A percentile compares a stretch with the other conserved stretches of the same genome.
phyloP scores from a whole-genome alignment of 177 flowering plant genomes.

The Vitis hybrid region DNA sequence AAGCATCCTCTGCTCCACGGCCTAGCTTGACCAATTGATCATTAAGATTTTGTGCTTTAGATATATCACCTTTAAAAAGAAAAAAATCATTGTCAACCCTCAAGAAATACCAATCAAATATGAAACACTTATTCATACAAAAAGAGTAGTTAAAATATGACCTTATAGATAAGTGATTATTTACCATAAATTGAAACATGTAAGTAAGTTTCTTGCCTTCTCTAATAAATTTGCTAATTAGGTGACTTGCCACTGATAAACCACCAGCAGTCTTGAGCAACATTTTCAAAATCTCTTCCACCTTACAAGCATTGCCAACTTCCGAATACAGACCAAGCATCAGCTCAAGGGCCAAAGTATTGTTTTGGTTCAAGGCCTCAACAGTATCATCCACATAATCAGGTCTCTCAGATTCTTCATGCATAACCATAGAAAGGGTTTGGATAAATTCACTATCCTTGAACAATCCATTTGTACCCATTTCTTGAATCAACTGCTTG shows the following conservation, averaged over 20 bases:
- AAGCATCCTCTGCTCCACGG: conserved; percentile 41
- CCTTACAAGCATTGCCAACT: conserved; percentile 32
- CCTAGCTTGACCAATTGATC: conserved; percentile 47
- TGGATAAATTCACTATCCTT: conserved; percentile 37
- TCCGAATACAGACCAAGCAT: conserved; percentile 54
- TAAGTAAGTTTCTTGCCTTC: conserved; percentile 45
- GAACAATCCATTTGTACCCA: conserved; percentile 25
- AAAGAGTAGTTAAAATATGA: background rate
- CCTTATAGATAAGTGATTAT: background rate
- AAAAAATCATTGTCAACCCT: conserved; percentile 12
- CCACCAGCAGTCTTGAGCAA: conserved; percentile 55
- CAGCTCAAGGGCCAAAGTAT: conserved; percentile 49
- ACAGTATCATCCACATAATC: conserved; percentile 23
- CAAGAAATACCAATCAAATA: background rate
- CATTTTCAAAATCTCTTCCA: conserved; percentile 35
- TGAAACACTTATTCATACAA: too few relatives aligned
- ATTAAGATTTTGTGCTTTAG: conserved; percentile 50
- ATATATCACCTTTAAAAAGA: conserved; percentile 47
- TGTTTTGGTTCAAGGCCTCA: conserved; percentile 34
- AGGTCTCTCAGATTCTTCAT: conserved; percentile 29
- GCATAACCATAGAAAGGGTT: conserved; percentile 41
- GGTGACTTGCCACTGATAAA: conserved; percentile 46
- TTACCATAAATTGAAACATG: background rate
- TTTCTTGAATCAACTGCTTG: conserved; percentile 52
- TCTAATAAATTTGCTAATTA: conserved; percentile 47